Conservation (phyloP, 192 early-diverging fungal species). For the Spinellus fusiger region DNA sequence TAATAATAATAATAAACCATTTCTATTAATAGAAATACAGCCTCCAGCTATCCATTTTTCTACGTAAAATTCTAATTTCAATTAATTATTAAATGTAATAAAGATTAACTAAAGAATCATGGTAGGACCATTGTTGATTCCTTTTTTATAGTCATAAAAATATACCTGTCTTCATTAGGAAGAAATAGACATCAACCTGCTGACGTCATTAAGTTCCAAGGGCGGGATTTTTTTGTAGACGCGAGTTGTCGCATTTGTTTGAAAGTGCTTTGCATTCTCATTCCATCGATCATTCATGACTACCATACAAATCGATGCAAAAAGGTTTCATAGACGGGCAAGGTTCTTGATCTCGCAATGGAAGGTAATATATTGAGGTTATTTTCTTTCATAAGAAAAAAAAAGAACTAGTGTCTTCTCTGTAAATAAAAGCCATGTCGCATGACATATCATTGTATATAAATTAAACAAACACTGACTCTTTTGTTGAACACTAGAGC, state of each 20-base stretch:
- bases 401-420: background rate
- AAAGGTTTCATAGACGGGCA: constrained; percentile 40
- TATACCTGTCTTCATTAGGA: too few relatives aligned
- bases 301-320: constrained; percentile 32
- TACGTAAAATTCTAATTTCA: too few relatives aligned
- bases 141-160: too few relatives aligned
- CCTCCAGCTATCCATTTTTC: too few relatives aligned
- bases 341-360: constrained; percentile 28
- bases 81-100: too few relatives aligned
- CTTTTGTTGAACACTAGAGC: background rate
- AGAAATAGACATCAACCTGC: too few relatives aligned
- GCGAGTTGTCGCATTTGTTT: background rate
- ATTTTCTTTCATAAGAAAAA: background rate
- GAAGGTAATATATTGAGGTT: constrained; percentile 30
- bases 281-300: constrained; percentile 9
- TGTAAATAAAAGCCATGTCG: background rate
- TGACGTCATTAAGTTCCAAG: background rate
- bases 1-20: too few relatives aligned
- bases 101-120: too few relatives aligned
- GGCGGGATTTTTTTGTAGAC: background rate
- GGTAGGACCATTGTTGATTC: too few relatives aligned
- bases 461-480: background rate
- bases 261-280: background rate
- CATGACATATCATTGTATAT: background rate
- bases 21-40: too few relatives aligned